These are phyloP conservation scores for Plantago rigida DNA, from an alignment of 305 asterid genomes.

Conservation along the genomic window DNA sequence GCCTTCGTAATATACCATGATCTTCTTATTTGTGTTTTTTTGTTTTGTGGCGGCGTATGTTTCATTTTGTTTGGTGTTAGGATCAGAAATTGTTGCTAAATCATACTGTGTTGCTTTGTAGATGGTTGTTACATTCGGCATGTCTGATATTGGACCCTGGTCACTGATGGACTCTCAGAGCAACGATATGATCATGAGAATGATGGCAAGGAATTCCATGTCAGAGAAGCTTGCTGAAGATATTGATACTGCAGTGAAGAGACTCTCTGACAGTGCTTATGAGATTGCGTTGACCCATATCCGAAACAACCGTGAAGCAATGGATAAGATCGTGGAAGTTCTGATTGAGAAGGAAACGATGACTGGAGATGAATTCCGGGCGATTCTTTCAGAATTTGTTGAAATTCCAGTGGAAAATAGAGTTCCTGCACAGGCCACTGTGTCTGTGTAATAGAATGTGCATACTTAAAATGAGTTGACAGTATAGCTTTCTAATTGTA, in stretches of 20 bases:
- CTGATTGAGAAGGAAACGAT: conserved; percentile 89
- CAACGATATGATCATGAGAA: conserved; percentile 83
- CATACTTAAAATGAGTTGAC: conserved; percentile 12
- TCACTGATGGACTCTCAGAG: conserved; percentile 84
- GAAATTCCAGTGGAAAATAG: conserved; percentile 76
- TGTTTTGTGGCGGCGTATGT: background rate
- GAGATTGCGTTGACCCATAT: conserved; percentile 69
- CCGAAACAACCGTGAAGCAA: conserved; percentile 77
- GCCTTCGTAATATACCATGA: too few species aligned
- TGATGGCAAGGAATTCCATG: conserved; percentile 98
- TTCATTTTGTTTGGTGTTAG: background rate
- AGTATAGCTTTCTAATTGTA: conserved; percentile 16
- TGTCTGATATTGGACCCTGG: conserved; percentile 95
- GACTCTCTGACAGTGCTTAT: conserved; percentile 66
- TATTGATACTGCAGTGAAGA: conserved; percentile 76
- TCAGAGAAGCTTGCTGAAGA: conserved; percentile 93
- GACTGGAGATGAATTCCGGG: conserved; percentile 83
- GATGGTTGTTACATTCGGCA: conserved; percentile 92
- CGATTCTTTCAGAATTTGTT: conserved; percentile 65
- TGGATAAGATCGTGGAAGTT: conserved; percentile 82
- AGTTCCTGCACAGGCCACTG: conserved; percentile 48
- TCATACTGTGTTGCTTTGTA: conserved; percentile 17
- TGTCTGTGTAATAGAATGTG: conserved; percentile 41
- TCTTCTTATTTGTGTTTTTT: too few species aligned
- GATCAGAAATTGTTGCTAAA: background rate